Conservation (phyloP, 371 early-diverging fungal species). For the Catenaria anguillulae region DNA sequence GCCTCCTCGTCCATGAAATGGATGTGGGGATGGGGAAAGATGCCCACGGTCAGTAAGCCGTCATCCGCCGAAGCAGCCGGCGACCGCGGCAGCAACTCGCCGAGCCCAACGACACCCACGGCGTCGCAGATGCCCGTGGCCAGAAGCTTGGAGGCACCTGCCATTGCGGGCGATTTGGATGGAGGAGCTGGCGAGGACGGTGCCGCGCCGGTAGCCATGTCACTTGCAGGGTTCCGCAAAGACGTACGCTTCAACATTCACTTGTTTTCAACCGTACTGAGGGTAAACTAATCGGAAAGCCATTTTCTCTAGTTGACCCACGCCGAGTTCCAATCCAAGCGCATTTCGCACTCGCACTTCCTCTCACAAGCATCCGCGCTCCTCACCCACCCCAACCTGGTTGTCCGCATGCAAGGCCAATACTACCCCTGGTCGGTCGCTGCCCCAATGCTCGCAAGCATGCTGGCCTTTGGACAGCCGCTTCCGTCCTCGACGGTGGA, state of each 20-base stretch:
- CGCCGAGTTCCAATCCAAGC: constrained; percentile 38
- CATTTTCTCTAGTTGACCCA: constrained; percentile 29
- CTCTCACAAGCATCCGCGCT: constrained; percentile 40
- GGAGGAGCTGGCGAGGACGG: too few species aligned
- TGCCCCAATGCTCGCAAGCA: constrained; percentile 24
- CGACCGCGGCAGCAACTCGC: too few species aligned
- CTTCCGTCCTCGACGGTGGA: constrained; percentile 13
- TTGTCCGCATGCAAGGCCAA: constrained; percentile 44
- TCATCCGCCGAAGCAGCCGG: too few species aligned
- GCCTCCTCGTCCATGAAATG: constrained; percentile 4
- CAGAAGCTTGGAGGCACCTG: too few species aligned
- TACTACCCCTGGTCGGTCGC: constrained; percentile 33
- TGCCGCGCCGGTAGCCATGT: constrained; percentile 24
- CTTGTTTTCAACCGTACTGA: too few species aligned
- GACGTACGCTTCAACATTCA: background rate
- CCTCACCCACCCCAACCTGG: constrained; percentile 43
- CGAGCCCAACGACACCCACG: too few species aligned
- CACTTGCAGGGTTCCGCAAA: constrained; percentile 26
- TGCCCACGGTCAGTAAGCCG: constrained; percentile 6
- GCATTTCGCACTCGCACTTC: constrained; percentile 44
- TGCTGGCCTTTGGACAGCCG: constrained; percentile 23
- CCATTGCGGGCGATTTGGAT: background rate
- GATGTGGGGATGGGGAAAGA: constrained; percentile 26
- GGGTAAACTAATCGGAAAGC: too few species aligned
- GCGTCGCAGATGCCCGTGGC: too few species aligned